Evolutionary conservation across 805 yeast genomes (phyloP), one percentile per base, ranked within the genome.

Genomic region (Wickerhamiella nectarea): DNA sequence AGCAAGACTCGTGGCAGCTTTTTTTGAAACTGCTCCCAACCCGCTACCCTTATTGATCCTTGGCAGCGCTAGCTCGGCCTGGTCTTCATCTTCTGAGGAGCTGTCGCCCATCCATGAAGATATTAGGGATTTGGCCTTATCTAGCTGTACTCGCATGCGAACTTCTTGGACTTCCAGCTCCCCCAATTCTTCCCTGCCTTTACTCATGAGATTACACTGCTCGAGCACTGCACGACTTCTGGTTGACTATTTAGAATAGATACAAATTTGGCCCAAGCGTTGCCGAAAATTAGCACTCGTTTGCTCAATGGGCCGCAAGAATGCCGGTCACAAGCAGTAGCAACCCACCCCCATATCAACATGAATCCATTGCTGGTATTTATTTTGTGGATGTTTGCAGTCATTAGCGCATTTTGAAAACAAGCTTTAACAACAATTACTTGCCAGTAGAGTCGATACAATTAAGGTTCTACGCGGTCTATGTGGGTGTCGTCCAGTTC

Each of bases 51-150:
- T 22, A 11, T 15, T 33, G 20, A 33, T n/a, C 5, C 9, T n/a
- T 7, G 19, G n/a, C 4, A 34, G 21, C 15, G 26, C 17, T 2
- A 18, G 31, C 15, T 36, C 31, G 3, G 43, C 29, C 6, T 19
- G 26, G 20, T 19, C 20, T 15, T 39, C 43, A 11, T 29, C 36
- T 12, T 39, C 43, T 7, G 33, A 26, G 21, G 28, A 34, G n/a
- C 25, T 15, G 12, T 34, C 43, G 11, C 21, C 35, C 34, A 39
- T 24, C 43, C 43, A 39, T 3, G 36, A 15, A 12, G 43, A 18
- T 15, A 39, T 24, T 3, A 39, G 36, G 14, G 43, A 29, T 18
- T 22, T 29, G 4, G 43, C 43, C 15, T 33, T 39, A 15, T 39
- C 43, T n/a, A 39, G 18, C 22, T 29, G 28, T 10, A 39, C 36